Base-by-base conservation (phyloP, 208 protist genomes). In the Crithidia bombi region DNA sequence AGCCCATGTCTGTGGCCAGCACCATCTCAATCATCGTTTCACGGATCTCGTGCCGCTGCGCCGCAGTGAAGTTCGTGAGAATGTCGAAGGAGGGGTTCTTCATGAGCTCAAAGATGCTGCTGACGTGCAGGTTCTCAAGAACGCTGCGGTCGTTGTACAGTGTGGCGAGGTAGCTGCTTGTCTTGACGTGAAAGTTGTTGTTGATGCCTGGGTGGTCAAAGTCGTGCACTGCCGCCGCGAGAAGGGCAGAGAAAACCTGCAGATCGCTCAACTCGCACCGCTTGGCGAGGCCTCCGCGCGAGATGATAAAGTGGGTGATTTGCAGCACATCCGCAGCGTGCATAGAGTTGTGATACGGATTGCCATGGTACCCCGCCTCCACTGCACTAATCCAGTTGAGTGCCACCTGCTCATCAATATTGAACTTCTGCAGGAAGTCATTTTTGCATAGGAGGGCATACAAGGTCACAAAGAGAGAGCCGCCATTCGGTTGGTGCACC, bases 161-260 rank as follows among this genome's bases (percentile, higher is more conserved):
- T 26, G 87, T 95, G 3, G 97, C 95, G 39, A 95, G 76, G 58
- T 94, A 82, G 25, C 81, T 87, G n/a, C 75, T 71, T 1, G 91
- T 93, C 56, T 92, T 95, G 62, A 97, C 84, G 70, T 94, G 92
- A 69, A 96, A 98, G 78, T 94, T 95, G 75, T 97, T 96, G 79
- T 97, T 97, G 62, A 95, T 87, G 46, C 98, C 98, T n/a, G 96
- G 96, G 76, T 99, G 98, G 46, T 98, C 90, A 67, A 96, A 93
- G 85, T 99, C 98, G 84, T 99, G 98, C 56, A 98, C 96, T 35
- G 96, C 36, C n/a, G 97, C 92, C 6, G 97, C 81, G 55, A 98
- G 83, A 14, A 99, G 41, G 1, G 94, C 78, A 11, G 92, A 85
- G 62, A 99, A 90, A 9, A 98, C 64, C 59, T 99, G 92, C 54